Conservation (phyloP, 192 early-diverging fungal genomes). For the Geranomyces michiganensis region DNA sequence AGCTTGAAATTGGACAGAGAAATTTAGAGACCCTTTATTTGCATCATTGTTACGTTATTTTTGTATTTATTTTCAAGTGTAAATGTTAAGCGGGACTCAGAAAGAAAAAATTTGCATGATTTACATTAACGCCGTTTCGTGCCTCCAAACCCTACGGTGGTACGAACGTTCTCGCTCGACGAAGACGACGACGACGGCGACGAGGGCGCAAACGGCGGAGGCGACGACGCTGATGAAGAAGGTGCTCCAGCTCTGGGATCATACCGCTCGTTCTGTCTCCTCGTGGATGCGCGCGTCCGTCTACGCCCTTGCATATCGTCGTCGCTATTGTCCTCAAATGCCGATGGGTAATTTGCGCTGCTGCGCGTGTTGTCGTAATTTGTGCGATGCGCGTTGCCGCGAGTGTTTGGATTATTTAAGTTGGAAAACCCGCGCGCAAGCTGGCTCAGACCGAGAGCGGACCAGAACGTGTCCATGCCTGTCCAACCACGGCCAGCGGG, state of each 20-base stretch:
- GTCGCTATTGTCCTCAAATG: neutral
- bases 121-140: slow-evolving; percentile 16
- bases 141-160: slow-evolving; percentile 29
- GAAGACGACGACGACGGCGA: slow-evolving; percentile 19
- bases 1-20: too few species aligned
- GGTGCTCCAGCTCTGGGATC: neutral
- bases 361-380: neutral
- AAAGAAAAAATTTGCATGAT: too few species aligned
- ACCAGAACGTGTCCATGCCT: slow-evolving; percentile 1
- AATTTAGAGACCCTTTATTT: too few species aligned
- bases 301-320: neutral
- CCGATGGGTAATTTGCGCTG: too few species aligned
- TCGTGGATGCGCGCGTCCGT: slow-evolving; percentile 4
- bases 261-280: neutral
- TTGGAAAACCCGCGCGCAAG: neutral
- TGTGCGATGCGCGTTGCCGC: neutral
- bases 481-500: neutral
- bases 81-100: too few species aligned
- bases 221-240: slow-evolving; percentile 19
- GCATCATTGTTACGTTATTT: too few species aligned
- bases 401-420: too few species aligned
- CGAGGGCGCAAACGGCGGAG: slow-evolving; percentile 22
- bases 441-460: neutral
- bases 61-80: too few species aligned
- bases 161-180: slow-evolving; percentile 13